A percentile compares a stretch with the other conserved stretches of the same genome.
These are phyloP conservation scores for Primulina tabacum DNA, from an alignment of 257 asterid species.

Conservation along the genomic window DNA sequence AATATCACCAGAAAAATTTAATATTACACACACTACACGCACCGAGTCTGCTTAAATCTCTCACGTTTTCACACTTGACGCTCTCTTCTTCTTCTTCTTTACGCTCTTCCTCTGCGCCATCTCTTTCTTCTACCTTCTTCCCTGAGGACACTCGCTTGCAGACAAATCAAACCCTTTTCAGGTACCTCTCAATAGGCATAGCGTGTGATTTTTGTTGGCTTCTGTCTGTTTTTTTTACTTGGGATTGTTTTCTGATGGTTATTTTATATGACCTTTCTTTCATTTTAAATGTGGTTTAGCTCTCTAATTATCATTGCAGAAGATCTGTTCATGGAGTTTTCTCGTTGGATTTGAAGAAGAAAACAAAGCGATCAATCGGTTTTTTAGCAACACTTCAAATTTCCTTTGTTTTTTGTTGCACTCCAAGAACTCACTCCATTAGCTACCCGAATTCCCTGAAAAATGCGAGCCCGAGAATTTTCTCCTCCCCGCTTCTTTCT, in stretches of 20 bases:
- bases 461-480: constrained; percentile 27
- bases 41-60: no score
- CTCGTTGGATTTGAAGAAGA: constrained; percentile 27
- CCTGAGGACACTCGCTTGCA: constrained; percentile 31
- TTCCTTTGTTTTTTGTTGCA: no score
- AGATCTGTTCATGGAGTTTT: constrained; percentile 38
- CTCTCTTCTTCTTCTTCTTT: neutral
- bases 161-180: constrained; percentile 33
- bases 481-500: constrained; percentile 29
- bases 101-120: neutral
- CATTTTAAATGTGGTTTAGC: neutral
- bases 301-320: constrained; percentile 8
- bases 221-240: constrained; percentile 20
- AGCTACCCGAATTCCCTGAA: neutral
- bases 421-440: neutral
- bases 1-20: no score
- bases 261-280: neutral
- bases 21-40: no score
- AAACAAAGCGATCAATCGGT: neutral
- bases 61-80: no score
- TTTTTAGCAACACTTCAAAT: no score
- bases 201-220: constrained; percentile 12
- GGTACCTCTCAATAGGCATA: constrained; percentile 11
- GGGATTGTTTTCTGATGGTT: neutral
- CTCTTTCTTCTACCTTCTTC: constrained; percentile 9